phyloP scores from a whole-genome alignment of 345 rosid species.

The Rhizophora apiculata region DNA sequence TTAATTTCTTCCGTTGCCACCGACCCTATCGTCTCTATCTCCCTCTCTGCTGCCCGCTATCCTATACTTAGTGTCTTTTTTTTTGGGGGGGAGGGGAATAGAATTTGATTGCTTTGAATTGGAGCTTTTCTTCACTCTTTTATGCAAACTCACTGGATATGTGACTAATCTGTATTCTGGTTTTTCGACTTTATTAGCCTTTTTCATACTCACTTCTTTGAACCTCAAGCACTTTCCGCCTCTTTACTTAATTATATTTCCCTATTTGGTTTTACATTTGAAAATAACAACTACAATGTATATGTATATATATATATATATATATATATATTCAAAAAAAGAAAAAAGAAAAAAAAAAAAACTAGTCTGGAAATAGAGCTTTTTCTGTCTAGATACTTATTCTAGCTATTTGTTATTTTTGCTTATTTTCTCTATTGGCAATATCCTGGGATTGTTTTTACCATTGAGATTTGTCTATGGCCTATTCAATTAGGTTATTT shows the following conservation, averaged over 20 bases:
- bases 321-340: too few relatives aligned
- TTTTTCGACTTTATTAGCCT: background rate
- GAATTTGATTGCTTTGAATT: conserved; percentile 13
- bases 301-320: too few relatives aligned
- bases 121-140: conserved; percentile 7
- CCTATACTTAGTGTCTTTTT: too few relatives aligned
- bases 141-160: background rate
- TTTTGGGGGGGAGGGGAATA: background rate
- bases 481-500: background rate
- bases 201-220: background rate
- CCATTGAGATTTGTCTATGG: background rate
- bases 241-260: background rate
- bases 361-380: too few relatives aligned
- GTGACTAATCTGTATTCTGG: background rate
- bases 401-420: background rate
- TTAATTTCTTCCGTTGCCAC: too few relatives aligned
- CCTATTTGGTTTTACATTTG: background rate
- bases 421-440: background rate
- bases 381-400: background rate
- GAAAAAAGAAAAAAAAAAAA: too few relatives aligned
- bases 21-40: too few relatives aligned
- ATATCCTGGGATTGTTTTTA: background rate
- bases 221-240: background rate
- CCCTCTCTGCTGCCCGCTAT: too few relatives aligned
- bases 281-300: background rate